A percentile compares a stretch with the other conserved stretches of the same genome.
Evolutionary conservation across 2,329 filamentous ascomycete genomes (phyloP).

Genomic region (Seiridium cupressi): DNA sequence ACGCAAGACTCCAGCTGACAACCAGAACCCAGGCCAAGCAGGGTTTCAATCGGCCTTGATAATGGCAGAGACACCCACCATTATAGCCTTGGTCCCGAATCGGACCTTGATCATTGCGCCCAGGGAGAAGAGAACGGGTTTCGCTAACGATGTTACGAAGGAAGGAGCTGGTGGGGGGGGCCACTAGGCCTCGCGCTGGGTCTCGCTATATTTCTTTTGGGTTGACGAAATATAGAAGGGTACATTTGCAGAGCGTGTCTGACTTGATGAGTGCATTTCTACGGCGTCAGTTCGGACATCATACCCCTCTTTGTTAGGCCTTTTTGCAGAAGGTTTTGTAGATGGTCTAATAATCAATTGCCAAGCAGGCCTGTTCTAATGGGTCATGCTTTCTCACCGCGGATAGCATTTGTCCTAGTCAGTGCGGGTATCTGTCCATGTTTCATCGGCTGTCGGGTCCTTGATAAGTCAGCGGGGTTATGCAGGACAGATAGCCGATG

Average conservation of each 20-base stretch:
- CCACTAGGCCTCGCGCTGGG: neutral
- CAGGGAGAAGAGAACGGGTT: neutral
- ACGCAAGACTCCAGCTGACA: slow-evolving; percentile 13
- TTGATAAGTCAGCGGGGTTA: neutral
- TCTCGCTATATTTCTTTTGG: neutral
- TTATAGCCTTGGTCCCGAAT: no score
- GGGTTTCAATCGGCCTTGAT: slow-evolving; percentile 44
- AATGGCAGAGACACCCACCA: neutral
- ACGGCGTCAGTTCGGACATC: neutral
- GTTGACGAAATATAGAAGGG: neutral
- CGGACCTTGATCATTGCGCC: no score
- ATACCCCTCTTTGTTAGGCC: slow-evolving; percentile 1
- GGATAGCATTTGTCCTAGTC: no score
- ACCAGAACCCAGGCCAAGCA: slow-evolving; percentile 42
- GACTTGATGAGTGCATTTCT: slow-evolving; percentile 4
- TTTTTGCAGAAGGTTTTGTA: neutral
- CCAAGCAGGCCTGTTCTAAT: no score
- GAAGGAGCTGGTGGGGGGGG: neutral
- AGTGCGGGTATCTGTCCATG: neutral
- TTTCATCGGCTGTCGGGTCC: neutral
- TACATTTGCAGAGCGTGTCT: neutral
- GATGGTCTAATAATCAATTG: neutral
- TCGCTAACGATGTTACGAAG: neutral
- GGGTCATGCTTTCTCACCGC: no score
- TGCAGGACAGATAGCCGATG: neutral